Evolutionary conservation across 2,329 filamentous ascomycete genomes (phyloP).

Genomic region (Xylaria sp.): DNA sequence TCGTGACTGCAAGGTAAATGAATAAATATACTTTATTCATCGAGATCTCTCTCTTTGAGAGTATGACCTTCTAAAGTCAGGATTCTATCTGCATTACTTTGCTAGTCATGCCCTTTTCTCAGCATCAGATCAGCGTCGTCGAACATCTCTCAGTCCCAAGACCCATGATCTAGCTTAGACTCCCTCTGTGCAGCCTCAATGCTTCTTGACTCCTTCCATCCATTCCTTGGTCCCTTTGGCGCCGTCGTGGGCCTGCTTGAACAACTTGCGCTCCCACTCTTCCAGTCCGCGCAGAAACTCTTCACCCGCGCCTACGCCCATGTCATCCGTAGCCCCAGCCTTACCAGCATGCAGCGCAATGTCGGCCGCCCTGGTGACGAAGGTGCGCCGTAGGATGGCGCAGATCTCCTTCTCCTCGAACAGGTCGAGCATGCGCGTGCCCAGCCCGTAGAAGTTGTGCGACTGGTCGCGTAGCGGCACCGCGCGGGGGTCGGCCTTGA

Average conservation of each 20-base stretch:
- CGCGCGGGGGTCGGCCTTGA: slow-evolving; percentile 88
- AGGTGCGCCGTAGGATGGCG: slow-evolving; percentile 79
- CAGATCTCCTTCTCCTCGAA: slow-evolving; percentile 86
- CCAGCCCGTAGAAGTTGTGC: slow-evolving; percentile 87
- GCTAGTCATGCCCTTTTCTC: neutral
- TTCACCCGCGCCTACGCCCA: slow-evolving; percentile 67
- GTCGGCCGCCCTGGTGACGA: slow-evolving; percentile 81
- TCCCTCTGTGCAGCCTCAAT: slow-evolving; percentile 30
- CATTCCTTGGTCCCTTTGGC: slow-evolving; percentile 74
- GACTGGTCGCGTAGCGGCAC: slow-evolving; percentile 86
- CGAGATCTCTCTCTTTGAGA: neutral
- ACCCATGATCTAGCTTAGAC: neutral
- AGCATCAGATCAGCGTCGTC: no score
- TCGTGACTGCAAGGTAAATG: neutral
- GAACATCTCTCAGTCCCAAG: neutral
- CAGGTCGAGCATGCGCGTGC: slow-evolving; percentile 85
- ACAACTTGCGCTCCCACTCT: slow-evolving; percentile 84
- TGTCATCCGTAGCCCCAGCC: slow-evolving; percentile 71
- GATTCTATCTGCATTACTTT: neutral
- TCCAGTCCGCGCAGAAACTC: slow-evolving; percentile 91
- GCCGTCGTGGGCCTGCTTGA: slow-evolving; percentile 78
- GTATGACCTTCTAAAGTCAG: no score
- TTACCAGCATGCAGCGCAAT: slow-evolving; percentile 92
- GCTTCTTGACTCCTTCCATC: slow-evolving; percentile 69
- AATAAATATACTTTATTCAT: neutral